A percentile compares a stretch with the other conserved stretches of the same genome.
Evolutionary conservation across 1,284 basidiomycete species (phyloP).

Genomic region (Porogramme epimiltina): DNA sequence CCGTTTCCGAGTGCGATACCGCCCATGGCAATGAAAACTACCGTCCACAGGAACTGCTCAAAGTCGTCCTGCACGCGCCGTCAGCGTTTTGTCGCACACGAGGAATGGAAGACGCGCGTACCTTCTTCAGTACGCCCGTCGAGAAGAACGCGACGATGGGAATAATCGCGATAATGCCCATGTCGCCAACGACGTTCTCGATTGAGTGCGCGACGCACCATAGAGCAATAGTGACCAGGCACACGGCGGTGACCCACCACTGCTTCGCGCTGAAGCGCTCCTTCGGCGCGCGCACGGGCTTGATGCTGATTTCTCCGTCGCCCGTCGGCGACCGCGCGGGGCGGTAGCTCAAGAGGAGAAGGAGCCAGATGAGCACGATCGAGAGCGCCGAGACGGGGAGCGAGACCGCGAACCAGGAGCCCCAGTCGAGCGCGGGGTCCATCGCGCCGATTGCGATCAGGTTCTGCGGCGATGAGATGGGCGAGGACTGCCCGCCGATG

Average conservation of each 20-base stretch:
- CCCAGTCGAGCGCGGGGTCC: constrained; percentile 89
- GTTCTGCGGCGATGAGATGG: constrained; percentile 96
- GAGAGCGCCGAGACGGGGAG: constrained; percentile 89
- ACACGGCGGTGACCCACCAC: constrained; percentile 89
- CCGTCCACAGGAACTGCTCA: constrained; percentile 92
- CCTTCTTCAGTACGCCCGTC: constrained; percentile 93
- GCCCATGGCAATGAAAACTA: constrained; percentile 97
- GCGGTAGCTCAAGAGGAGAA: constrained; percentile 84
- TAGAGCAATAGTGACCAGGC: constrained; percentile 83
- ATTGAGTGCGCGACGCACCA: constrained; percentile 92
- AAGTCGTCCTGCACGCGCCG: constrained; percentile 77
- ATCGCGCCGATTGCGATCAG: constrained; percentile 90
- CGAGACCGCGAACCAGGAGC: constrained; percentile 92
- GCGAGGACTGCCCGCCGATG: constrained; percentile 96
- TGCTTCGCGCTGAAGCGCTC: constrained; percentile 85
- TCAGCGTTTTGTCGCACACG: not conserved
- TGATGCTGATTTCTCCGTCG: constrained; percentile 82
- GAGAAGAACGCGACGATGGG: constrained; percentile 96
- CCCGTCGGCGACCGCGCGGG: constrained; percentile 72
- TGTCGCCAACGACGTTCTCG: constrained; percentile 85
- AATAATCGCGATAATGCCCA: constrained; percentile 96
- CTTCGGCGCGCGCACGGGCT: constrained; percentile 77
- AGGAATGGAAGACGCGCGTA: constrained; percentile 32
- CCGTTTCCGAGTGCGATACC: constrained; percentile 97
- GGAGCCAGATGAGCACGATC: constrained; percentile 88